phyloP scores from a whole-genome alignment of 164 flowering plant genomes.

The Cinnamomum chago region DNA sequence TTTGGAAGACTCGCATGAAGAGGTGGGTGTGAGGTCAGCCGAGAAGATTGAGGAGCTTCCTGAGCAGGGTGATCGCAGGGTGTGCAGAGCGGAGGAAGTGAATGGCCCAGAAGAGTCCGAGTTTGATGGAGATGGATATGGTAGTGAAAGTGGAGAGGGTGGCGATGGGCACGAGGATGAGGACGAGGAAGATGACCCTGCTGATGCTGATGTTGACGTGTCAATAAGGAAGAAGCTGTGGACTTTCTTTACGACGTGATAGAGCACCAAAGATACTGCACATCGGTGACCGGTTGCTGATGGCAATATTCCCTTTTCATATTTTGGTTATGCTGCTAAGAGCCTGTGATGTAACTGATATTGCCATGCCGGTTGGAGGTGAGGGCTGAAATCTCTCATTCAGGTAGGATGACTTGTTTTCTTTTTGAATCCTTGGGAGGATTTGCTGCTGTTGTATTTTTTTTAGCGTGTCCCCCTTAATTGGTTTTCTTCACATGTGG shows the following conservation, averaged over 20 bases:
- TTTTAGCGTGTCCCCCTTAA: too few relatives aligned
- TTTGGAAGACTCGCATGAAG: constrained; percentile 19
- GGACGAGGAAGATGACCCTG: constrained; percentile 23
- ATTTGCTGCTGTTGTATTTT: too few relatives aligned
- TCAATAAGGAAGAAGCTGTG: constrained; percentile 75
- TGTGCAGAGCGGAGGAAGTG: neutral
- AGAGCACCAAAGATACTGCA: neutral
- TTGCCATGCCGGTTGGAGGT: too few relatives aligned
- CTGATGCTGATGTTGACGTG: constrained; percentile 42
- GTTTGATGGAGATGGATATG: constrained; percentile 25
- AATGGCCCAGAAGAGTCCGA: constrained; percentile 19
- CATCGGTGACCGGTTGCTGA: too few relatives aligned
- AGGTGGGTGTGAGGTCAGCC: constrained; percentile 19
- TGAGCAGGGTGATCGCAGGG: constrained; percentile 21
- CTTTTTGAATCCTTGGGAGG: too few relatives aligned
- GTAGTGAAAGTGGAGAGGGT: constrained; percentile 36
- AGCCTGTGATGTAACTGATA: too few relatives aligned
- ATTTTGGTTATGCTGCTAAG: too few relatives aligned
- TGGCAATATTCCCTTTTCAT: too few relatives aligned
- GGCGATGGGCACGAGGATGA: constrained; percentile 28
- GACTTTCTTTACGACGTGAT: constrained; percentile 77
- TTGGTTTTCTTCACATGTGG: too few relatives aligned
- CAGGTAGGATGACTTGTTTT: too few relatives aligned
- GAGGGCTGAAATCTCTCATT: too few relatives aligned
- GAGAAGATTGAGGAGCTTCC: constrained; percentile 25